Base-by-base conservation (phyloP, 176 grass and related monocot species). In the Phyllostachys edulis region DNA sequence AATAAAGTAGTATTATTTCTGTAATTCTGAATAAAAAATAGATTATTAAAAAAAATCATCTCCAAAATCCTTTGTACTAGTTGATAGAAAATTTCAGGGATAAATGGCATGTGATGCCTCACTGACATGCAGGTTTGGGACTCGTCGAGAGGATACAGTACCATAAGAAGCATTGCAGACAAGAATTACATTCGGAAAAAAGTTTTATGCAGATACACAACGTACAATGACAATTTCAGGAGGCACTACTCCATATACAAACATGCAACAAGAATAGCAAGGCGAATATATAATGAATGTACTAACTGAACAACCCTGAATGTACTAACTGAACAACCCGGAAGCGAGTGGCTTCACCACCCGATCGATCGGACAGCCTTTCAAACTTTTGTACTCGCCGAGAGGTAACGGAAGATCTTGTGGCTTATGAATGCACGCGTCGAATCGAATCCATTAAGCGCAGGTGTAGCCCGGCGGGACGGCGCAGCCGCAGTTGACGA, bases 401-500 rank as follows among this genome's bases (percentile, higher is more conserved):
- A 42, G 40, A 23, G 67, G 34, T 5, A 61, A 51, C 50, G 57
- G 23, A 3, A 60, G 57, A 2, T 1, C n/a, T 51, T 51, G 59
- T 38, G 42, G 60, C 15, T 21, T 26, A 24, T 20, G 36, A 51
- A 46, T 14, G 55, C 56, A 51, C 37, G 69, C 13, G 45, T 64
- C 1, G 17, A 26, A 18, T 29, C 42, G 26, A 6, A 11, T 13
- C n/a, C 49, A 49, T 86, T 54, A 92, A 36, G 91, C 67, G 78
- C 92, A 94, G 21, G 59, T 88, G 92, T 94, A 94, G 77, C 92
- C 92, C 0, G 88, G 82, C n/a, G 92, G 88, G n/a, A 80, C 64
- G 50, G 75, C 62, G 75, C 89, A 88, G 18, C 92, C 92, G 82
- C 92, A 94, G 83, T 82, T 84, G 79, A 90, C 7, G 77, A 94